Evolutionary conservation across 2,329 filamentous ascomycete species (phyloP), one percentile per base, ranked within the genome.

Genomic region (Botrytis porri): DNA sequence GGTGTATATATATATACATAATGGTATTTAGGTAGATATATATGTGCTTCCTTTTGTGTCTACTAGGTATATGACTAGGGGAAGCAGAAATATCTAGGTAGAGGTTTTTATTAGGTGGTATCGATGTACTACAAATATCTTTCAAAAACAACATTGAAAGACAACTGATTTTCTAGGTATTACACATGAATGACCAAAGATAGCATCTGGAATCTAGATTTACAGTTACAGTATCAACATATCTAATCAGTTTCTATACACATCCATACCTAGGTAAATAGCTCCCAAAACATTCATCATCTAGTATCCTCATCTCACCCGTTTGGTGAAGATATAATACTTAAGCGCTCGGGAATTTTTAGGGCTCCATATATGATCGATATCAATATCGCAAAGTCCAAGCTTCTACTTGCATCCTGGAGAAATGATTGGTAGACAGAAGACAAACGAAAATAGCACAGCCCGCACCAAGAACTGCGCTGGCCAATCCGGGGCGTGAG

Each of bases 301-400:
- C 41, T 29, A 35, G 29, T 25, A 22, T 29, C 7, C 51, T 18
- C 14, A 18, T 18, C 51, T 57, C 51, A 57, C 14, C n/a, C 7
- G 10, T 4, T 29, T 16, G 43, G 16, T n/a, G 32, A 51, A 37
- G 18, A 54, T 39, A 57, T 65, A 54, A 54, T 3, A 20, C n/a
- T 32, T 67, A 67, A 67, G 64, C 64, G 64, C 64, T 54, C 48
- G 64, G 64, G 64, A 67, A 22, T 14, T 67, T 54, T 43, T 29
- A 35, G 37, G 60, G 37, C 25, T 41, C 35, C 35, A 62, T 62
- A 39, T 39, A 39, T 41, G 32, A 39, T 66, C 43, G 25, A 51
- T 51, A n/a, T n/a, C 45, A 25, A 66, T 25, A 65, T 48, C 43
- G 45, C 32, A 48, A 25, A 7, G 43, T 39, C 45, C 45, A 54